Conservation (phyloP, 768 basidiomycete species). For the Mrakia blollopis region DNA sequence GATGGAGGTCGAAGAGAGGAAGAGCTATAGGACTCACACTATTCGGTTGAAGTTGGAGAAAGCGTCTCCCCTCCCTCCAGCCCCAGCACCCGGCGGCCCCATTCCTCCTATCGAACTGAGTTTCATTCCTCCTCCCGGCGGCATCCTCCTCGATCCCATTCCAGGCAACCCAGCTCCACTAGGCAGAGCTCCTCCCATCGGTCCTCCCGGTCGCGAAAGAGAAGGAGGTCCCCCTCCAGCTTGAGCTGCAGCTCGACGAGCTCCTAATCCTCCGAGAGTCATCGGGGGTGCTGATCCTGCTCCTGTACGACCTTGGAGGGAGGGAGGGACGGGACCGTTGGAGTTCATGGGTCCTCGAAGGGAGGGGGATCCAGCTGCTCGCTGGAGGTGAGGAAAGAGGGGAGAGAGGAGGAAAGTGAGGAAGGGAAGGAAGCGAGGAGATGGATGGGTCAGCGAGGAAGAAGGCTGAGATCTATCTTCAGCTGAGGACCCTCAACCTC, state of each 20-base stretch:
- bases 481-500: background rate
- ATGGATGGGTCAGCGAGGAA: background rate
- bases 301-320: slow-evolving; percentile 13
- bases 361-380: slow-evolving; percentile 2
- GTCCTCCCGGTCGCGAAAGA: background rate
- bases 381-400: background rate
- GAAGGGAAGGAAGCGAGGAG: background rate
- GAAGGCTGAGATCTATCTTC: too few relatives aligned
- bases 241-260: slow-evolving; percentile 17
- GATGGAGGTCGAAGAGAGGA: too few relatives aligned
- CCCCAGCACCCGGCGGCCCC: background rate
- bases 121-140: slow-evolving; percentile 29
- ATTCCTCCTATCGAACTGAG: slow-evolving; percentile 21
- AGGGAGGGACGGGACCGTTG: slow-evolving; percentile 22
- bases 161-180: slow-evolving; percentile 16
- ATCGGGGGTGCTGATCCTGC: slow-evolving; percentile 22
- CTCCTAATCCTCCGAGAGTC: slow-evolving; percentile 20
- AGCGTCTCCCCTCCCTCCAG: slow-evolving; percentile 13
- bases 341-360: slow-evolving; percentile 24
- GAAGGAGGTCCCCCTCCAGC: slow-evolving; percentile 15
- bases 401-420: background rate
- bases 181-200: slow-evolving; percentile 17
- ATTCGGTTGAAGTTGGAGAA: slow-evolving; percentile 32
- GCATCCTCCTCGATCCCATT: slow-evolving; percentile 21
- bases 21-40: slow-evolving; percentile 4